Conservation (phyloP, 345 rosid species). For the Pugionium dolabratum region DNA sequence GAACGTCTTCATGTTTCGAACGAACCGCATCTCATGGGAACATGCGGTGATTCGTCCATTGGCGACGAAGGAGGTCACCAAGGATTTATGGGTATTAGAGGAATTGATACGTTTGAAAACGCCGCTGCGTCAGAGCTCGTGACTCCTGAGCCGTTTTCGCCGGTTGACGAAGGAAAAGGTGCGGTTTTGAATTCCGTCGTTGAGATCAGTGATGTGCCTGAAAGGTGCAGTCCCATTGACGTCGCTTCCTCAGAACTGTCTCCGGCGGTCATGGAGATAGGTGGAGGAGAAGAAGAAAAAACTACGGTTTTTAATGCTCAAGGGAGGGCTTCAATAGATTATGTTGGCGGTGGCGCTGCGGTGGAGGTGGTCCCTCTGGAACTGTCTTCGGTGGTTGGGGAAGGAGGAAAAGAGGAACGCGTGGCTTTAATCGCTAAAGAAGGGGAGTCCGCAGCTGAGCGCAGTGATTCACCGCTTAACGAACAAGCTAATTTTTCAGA, state of each 20-base stretch:
- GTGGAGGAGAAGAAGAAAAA: constrained; percentile 33
- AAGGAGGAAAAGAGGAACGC: constrained; percentile 29
- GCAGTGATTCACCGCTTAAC: constrained; percentile 16
- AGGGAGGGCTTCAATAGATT: constrained; percentile 29
- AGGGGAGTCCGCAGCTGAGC: constrained; percentile 25
- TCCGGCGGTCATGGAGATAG: constrained; percentile 20
- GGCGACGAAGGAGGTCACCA: constrained; percentile 3
- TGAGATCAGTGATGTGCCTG: constrained; percentile 31
- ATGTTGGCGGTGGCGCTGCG: constrained; percentile 8
- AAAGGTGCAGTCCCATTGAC: background rate
- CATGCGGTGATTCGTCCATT: constrained; percentile 17
- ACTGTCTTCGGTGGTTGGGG: constrained; percentile 7
- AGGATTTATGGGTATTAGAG: constrained; percentile 19
- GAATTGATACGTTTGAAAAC: constrained; percentile 3
- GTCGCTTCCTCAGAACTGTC: constrained; percentile 21
- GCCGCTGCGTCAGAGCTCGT: background rate
- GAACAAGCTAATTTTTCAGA: constrained; percentile 10
- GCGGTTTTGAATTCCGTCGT: constrained; percentile 13
- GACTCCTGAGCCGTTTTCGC: background rate
- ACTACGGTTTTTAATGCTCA: constrained; percentile 19
- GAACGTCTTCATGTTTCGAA: constrained; percentile 16
- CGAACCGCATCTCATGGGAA: constrained; percentile 14
- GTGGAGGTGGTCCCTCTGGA: constrained; percentile 14
- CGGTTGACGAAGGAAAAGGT: constrained; percentile 3
- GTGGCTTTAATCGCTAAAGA: constrained; percentile 29